These are phyloP conservation scores for Prunus mongolica DNA, from an alignment of 306 rosid species.

Conservation along the genomic window DNA sequence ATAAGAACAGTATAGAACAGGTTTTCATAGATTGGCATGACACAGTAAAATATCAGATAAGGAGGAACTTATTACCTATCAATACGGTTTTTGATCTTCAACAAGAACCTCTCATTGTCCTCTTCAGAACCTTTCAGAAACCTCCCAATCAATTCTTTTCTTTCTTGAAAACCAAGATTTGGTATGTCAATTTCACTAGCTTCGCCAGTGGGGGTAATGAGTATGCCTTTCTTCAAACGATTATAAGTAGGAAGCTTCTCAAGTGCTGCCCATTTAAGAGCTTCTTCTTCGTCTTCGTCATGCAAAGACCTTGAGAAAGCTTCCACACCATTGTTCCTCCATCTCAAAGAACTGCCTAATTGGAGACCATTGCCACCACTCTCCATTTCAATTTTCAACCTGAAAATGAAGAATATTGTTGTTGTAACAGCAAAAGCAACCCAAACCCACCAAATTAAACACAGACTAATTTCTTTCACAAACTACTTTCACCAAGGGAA, in stretches of 20 bases:
- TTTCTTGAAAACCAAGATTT: slow-evolving; percentile 35
- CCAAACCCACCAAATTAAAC: not conserved
- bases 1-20: not conserved
- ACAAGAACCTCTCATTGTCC: slow-evolving; percentile 34
- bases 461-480: not conserved
- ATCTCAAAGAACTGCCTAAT: slow-evolving; percentile 20
- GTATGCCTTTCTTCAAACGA: slow-evolving; percentile 67
- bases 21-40: not conserved
- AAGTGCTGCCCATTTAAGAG: slow-evolving; percentile 69
- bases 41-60: not conserved
- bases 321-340: slow-evolving; percentile 42
- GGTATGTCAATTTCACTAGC: slow-evolving; percentile 47
- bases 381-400: slow-evolving; percentile 31
- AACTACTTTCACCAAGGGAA: not conserved
- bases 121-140: slow-evolving; percentile 28
- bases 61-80: slow-evolving; percentile 47
- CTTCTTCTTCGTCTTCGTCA: slow-evolving; percentile 56
- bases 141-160: slow-evolving; percentile 32
- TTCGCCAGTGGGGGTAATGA: slow-evolving; percentile 39
- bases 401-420: not conserved
- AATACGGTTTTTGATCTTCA: slow-evolving; percentile 57
- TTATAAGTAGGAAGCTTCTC: slow-evolving; percentile 70
- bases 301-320: slow-evolving; percentile 42
- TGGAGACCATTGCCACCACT: slow-evolving; percentile 23
- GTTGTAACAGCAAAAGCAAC: not conserved